Percentiles rank a stretch among this genome's conserved stretches.
Conservation (phyloP, 2,329 filamentous ascomycete genomes). For the Penicillium sp. region DNA sequence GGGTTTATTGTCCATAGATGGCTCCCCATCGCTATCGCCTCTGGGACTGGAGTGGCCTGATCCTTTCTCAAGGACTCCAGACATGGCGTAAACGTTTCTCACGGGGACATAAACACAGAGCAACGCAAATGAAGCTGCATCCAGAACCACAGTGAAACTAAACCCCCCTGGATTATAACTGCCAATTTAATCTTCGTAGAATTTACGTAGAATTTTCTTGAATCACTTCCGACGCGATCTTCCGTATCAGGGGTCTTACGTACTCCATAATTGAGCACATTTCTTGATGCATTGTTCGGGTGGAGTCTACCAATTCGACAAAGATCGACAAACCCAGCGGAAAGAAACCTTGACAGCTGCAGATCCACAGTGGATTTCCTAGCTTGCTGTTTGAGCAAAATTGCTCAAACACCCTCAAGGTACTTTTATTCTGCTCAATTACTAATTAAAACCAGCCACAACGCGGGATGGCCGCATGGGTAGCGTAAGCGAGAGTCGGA, state of each 20-base stretch:
- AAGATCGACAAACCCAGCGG: slow-evolving; percentile 10
- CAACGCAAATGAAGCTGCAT: neutral
- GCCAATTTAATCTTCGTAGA: neutral
- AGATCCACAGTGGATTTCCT: slow-evolving; percentile 6
- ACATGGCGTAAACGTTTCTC: slow-evolving; percentile 7
- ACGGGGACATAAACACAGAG: neutral
- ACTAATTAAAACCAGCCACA: neutral
- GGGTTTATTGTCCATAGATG: neutral
- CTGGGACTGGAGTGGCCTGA: slow-evolving; percentile 2
- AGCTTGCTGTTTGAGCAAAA: slow-evolving; percentile 11
- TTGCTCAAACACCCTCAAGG: slow-evolving; percentile 35
- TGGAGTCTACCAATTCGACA: slow-evolving; percentile 5
- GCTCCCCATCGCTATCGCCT: neutral
- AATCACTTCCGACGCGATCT: neutral
- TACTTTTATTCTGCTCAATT: slow-evolving; percentile 8
- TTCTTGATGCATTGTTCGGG: slow-evolving; percentile 6
- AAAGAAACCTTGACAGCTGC: slow-evolving; percentile 16
- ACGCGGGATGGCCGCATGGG: neutral
- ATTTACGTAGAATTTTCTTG: neutral
- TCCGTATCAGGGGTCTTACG: neutral
- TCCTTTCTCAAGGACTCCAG: slow-evolving; percentile 13
- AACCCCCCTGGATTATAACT: neutral
- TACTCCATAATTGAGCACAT: slow-evolving; percentile 6
- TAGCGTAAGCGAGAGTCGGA: neutral
- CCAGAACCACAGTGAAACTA: neutral